Evolutionary conservation across 495 filamentous ascomycete species (phyloP), one percentile per base, ranked within the genome.

Genomic region (Trichoderma asperelloides): DNA sequence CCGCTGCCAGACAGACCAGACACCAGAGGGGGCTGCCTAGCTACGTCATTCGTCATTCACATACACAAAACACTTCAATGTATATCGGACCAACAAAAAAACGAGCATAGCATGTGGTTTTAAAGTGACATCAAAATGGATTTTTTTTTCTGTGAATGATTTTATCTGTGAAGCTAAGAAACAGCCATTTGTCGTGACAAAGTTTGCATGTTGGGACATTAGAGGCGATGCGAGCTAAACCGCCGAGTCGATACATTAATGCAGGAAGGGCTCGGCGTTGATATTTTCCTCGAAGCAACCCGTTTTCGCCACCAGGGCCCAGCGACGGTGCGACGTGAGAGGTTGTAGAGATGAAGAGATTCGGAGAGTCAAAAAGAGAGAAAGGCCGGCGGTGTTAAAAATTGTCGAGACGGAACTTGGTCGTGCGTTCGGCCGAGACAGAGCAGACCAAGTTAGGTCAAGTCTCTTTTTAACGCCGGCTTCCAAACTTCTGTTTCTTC

Each of bases 401-500:
- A 28, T 30, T 18, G 62, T 64, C 62, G 62, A 64, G 62, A 27
- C 18, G 47, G 25, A 30, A 47, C 15, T 16, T 47, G 43, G 43
- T 30, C 27, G 62, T 39, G 60, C 60, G 33, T 37, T 63, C 33
- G 15, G 33, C 18, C 62, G 4, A 40, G 33, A n/a, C 15, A 64
- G n/a, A 33, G 13, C 40, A 13, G 33, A 41, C 9, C 16, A 40
- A 4, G 33, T 37, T 8, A 37, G 9, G 33, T 13, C 33, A 64
- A 6, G 3, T 1, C 0, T 30, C 13, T 30, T 21, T 41, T 64
- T 64, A 64, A 68, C 71, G 70, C 83, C 92, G 91, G 81, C 92
- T 92, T 77, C 96, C 94, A 85, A 96, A 98, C 92, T 98, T 98
- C 92, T 96, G 94, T 90, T 98, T 98, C 88, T 98, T 98, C 87